Base-by-base conservation (phyloP, 352 stramenopile genomes). In the Globisporangium orthogonon region DNA sequence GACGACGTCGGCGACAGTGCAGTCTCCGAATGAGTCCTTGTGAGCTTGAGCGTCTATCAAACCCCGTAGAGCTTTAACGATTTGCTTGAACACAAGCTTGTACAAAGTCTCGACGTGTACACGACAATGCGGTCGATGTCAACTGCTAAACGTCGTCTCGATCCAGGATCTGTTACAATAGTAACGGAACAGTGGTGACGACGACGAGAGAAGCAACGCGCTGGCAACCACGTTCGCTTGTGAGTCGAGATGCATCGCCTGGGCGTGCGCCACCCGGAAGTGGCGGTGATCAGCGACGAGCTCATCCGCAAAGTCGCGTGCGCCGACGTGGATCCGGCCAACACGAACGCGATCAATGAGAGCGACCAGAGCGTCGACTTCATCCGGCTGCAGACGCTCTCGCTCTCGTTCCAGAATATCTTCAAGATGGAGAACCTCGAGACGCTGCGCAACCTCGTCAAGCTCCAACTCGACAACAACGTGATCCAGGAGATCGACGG, bases 391-490 rank as follows among this genome's bases (percentile, higher is more conserved):
- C 52, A 82, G 48, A 78, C 82, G 41, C 71, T 98, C 18, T 80
- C 83, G 46, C 71, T 98, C 23, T 97, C 88, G 35, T 98, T 97
- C 66, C 87, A 95, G 62, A 96, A 96, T 71, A 80, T 98, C 43
- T 90, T 95, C 50, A 91, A 94, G 61, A 96, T 98, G 69, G 93
- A 97, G 59, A 98, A 98, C 66, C 78, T 98, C 57, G 72, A 95
- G 60, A 96, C 91, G 28, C 74, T 98, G 65, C 77, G 86, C 9
- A 70, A 83, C 41, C 71, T 98, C 35, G 85, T 87, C 3, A 97
- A 90, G 62, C 76, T 98, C 18, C 95, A 95, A 69, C 76, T 98
- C 15, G 94, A 98, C 66, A 98, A 98, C 75, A 98, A 98, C 51
- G 83, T 96, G 49, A 94, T 98, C 54, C 74, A 95, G 55, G 81